phyloP scores from a whole-genome alignment of 108 stramenopile genomes.

The Cyclotella cryptica region DNA sequence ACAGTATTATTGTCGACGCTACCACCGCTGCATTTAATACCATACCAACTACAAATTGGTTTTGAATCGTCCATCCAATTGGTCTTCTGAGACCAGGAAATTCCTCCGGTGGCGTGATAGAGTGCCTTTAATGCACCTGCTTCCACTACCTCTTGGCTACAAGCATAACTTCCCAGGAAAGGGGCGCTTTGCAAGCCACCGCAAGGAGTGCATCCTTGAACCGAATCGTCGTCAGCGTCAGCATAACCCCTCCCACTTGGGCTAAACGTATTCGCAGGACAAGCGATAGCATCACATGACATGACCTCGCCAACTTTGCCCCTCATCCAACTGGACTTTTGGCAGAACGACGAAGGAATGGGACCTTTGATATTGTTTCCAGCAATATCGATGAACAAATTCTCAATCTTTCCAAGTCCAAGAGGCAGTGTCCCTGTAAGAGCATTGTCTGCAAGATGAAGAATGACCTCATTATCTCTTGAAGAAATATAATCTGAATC shows the following conservation, averaged over 20 bases:
- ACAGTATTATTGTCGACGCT: constrained; percentile 54
- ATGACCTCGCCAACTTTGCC: constrained; percentile 60
- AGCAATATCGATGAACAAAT: constrained; percentile 51
- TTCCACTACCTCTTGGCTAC: constrained; percentile 25
- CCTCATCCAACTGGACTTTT: constrained; percentile 51
- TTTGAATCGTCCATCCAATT: constrained; percentile 61
- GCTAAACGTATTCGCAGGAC: constrained; percentile 66
- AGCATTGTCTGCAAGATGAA: constrained; percentile 68
- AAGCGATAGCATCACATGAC: constrained; percentile 77
- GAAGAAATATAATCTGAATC: constrained; percentile 33
- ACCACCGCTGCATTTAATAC: constrained; percentile 62
- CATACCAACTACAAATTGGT: constrained; percentile 71
- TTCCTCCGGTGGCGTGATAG: constrained; percentile 37
- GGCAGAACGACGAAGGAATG: constrained; percentile 45
- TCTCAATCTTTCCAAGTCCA: constrained; percentile 39
- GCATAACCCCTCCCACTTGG: constrained; percentile 32
- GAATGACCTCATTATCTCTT: constrained; percentile 46
- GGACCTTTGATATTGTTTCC: constrained; percentile 51
- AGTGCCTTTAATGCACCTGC: constrained; percentile 33
- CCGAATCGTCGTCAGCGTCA: constrained; percentile 1
- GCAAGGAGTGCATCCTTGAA: constrained; percentile 40
- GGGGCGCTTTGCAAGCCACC: constrained; percentile 34
- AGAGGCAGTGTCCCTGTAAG: constrained; percentile 62
- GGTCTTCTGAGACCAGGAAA: constrained; percentile 25
- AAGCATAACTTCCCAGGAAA: constrained; percentile 51